A percentile compares a stretch with the other conserved stretches of the same genome.
These are phyloP conservation scores for Elongisporangium prolatum DNA, from an alignment of 352 stramenopile species.

Conservation along the genomic window DNA sequence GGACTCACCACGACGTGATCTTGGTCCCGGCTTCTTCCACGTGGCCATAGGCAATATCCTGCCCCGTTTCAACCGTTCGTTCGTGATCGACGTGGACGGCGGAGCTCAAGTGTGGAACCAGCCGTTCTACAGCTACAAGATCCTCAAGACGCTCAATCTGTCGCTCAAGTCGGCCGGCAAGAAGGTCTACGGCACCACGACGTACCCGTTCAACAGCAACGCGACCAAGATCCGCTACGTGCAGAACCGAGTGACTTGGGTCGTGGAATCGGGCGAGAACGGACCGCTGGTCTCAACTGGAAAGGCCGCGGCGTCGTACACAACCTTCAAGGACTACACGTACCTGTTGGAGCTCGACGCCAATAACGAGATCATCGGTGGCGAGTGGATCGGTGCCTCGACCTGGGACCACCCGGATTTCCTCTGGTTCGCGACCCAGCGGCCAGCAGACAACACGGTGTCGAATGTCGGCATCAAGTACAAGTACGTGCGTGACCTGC, in stretches of 20 bases:
- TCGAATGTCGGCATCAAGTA: slow-evolving; percentile 28
- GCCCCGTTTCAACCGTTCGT: slow-evolving; percentile 23
- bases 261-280: slow-evolving; percentile 36
- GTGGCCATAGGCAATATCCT: slow-evolving; percentile 43
- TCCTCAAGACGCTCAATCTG: slow-evolving; percentile 27
- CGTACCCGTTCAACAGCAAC: slow-evolving; percentile 48
- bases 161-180: slow-evolving; percentile 23
- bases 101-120: slow-evolving; percentile 57
- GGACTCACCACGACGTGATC: slow-evolving; percentile 33
- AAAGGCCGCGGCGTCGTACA: slow-evolving; percentile 16
- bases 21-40: slow-evolving; percentile 51
- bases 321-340: slow-evolving; percentile 24
- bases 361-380: slow-evolving; percentile 28
- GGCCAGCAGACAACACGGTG: slow-evolving; percentile 21
- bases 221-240: slow-evolving; percentile 42
- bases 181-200: slow-evolving; percentile 28
- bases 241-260: slow-evolving; percentile 34
- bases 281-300: slow-evolving; percentile 25
- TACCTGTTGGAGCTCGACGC: slow-evolving; percentile 41
- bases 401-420: slow-evolving; percentile 33
- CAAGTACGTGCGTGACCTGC: slow-evolving; percentile 18
- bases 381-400: slow-evolving; percentile 37
- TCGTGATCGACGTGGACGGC: slow-evolving; percentile 35
- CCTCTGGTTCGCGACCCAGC: slow-evolving; percentile 25
- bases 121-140: slow-evolving; percentile 40